Evolutionary conservation across 2,329 filamentous ascomycete species (phyloP).

Genomic region (Cercospora zeae-maydis): DNA sequence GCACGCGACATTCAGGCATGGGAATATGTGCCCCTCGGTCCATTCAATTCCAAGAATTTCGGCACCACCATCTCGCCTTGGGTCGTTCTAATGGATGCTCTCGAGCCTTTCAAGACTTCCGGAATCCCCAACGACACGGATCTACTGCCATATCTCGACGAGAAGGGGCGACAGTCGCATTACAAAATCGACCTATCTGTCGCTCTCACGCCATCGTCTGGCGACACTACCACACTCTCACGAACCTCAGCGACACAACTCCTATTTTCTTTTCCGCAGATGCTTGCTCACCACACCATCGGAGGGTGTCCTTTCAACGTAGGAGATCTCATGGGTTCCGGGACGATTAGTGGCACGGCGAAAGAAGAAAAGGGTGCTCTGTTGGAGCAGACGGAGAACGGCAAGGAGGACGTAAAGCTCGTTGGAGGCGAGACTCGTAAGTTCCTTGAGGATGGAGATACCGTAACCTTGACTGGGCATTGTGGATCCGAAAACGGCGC

Average conservation of each 20-base stretch:
- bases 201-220: constrained; percentile 52
- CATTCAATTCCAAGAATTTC: constrained; percentile 83
- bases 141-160: constrained; percentile 61
- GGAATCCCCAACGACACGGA: constrained; percentile 55
- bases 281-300: constrained; percentile 74
- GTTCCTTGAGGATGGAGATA: constrained; percentile 73
- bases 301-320: constrained; percentile 71
- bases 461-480: constrained; percentile 61
- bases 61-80: constrained; percentile 73
- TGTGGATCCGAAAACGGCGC: constrained; percentile 60
- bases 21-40: constrained; percentile 76
- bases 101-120: constrained; percentile 64
- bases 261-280: constrained; percentile 79
- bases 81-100: constrained; percentile 72
- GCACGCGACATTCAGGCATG: constrained; percentile 77
- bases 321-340: constrained; percentile 72
- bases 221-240: constrained; percentile 50
- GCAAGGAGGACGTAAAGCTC: constrained; percentile 61
- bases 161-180: constrained; percentile 56
- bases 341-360: constrained; percentile 68
- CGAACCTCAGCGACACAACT: constrained; percentile 63
- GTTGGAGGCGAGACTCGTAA: constrained; percentile 62
- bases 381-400: constrained; percentile 67
- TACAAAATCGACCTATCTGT: constrained; percentile 69
- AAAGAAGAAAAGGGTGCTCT: constrained; percentile 63